These are phyloP conservation scores for Globisporangium polare DNA, from an alignment of 352 stramenopile genomes.

Conservation along the genomic window DNA sequence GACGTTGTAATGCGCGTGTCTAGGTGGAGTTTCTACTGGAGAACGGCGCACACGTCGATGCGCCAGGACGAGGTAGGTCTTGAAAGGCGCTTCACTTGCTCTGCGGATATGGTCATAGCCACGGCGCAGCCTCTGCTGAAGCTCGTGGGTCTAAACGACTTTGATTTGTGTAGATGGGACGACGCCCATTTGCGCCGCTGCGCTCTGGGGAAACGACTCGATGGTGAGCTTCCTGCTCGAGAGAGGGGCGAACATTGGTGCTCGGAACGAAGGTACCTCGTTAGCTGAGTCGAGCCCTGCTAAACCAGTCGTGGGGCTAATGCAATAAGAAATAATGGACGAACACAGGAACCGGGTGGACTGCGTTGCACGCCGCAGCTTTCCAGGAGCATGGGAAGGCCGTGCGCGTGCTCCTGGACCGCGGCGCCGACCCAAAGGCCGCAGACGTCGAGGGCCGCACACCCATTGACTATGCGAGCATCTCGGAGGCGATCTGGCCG, in stretches of 20 bases:
- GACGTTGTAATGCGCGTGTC: neutral
- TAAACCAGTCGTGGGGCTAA: neutral
- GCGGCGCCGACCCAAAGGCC: constrained; percentile 42
- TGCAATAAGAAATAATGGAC: neutral
- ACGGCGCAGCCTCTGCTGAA: neutral
- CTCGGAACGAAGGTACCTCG: constrained; percentile 48
- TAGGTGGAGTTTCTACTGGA: constrained; percentile 64
- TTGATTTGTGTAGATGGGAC: constrained; percentile 42
- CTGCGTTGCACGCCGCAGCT: constrained; percentile 53
- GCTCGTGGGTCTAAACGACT: neutral
- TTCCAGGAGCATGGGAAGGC: constrained; percentile 72
- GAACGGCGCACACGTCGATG: constrained; percentile 43
- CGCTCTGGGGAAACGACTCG: constrained; percentile 57
- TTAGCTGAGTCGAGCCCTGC: neutral
- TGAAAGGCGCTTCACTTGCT: neutral
- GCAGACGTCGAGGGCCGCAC: constrained; percentile 41
- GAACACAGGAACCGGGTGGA: constrained; percentile 52
- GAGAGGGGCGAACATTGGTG: constrained; percentile 43
- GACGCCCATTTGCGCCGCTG: constrained; percentile 53
- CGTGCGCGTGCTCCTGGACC: constrained; percentile 44
- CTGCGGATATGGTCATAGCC: neutral
- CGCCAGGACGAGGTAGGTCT: constrained; percentile 38
- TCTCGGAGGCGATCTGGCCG: constrained; percentile 68
- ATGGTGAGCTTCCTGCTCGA: constrained; percentile 64
- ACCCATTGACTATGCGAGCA: constrained; percentile 64